Base-by-base conservation (phyloP, 352 stramenopile genomes). In the Globisporangium acanthophoron region DNA sequence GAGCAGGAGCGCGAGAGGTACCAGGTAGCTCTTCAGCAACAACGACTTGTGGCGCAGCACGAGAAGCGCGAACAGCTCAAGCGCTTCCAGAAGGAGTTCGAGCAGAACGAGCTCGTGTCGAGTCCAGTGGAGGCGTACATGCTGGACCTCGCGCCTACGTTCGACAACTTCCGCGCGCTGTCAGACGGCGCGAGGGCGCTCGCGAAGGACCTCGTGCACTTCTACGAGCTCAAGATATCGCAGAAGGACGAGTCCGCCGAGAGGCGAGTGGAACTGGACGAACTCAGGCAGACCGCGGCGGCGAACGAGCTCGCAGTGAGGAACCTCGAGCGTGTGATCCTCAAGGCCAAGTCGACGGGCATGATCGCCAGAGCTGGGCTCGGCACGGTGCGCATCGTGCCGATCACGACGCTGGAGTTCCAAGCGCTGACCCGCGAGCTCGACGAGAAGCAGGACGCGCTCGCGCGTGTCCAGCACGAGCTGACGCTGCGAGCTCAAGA, bases 291-390 rank as follows among this genome's bases (percentile, higher is more conserved):
- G 5, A 45, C 65, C 0, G 39, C 82, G 40, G 64, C 62, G 0
- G 58, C 52, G 0, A 77, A 84, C 48, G 73, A 88, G 27, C 59
- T 80, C 6, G 62, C 64, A 13, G n/a, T 78, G 18, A 73, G 76
- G 4, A 88, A 88, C 54, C 59, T 81, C 58, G 75, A 90, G 49
- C 78, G 80, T 18, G 73, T 88, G n/a, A 53, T 78, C 44, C 41
- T 73, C 29, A 90, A 90, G 46, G 80, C 78, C 12, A 79, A 79
- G 56, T 78, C 21, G 29, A 88, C 76, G 1, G 80, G 80, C 4
- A 90, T 85, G 78, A 75, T 90, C 48, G 80, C 80, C 5, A 87
- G 84, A 59, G 80, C 80, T 0, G 80, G 78, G 3, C 62, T 90
- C 13, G 80, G 80, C 1, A 90, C 72, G 0, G 80, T 90, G 9